Conservation (phyloP, 345 rosid species). For the Salix purpurea region DNA sequence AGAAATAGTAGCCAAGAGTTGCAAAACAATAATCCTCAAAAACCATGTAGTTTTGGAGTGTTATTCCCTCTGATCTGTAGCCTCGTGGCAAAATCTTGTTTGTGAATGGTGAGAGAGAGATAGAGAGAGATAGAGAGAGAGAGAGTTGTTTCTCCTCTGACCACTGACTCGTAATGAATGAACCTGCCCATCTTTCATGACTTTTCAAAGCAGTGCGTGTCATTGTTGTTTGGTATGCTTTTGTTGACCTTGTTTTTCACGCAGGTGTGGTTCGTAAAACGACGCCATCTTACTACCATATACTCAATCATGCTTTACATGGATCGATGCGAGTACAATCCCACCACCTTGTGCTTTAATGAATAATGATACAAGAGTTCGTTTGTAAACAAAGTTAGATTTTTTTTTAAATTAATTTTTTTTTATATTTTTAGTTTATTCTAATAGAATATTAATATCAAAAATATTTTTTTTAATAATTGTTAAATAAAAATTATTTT, state of each 20-base stretch:
- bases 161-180: slow-evolving; percentile 18
- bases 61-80: not conserved
- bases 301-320: not conserved
- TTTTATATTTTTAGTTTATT: no score
- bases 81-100: not conserved
- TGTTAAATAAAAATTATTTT: no score
- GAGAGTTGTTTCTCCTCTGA: not conserved
- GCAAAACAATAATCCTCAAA: not conserved
- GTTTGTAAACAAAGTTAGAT: no score
- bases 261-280: not conserved
- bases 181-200: slow-evolving; percentile 24
- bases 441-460: no score
- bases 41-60: slow-evolving; percentile 3
- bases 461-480: no score
- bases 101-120: not conserved
- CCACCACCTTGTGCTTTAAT: no score
- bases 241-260: slow-evolving; percentile 13
- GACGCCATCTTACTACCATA: not conserved
- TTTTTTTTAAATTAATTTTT: no score
- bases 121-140: slow-evolving; percentile 19
- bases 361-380: no score
- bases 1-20: not conserved
- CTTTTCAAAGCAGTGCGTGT: slow-evolving; percentile 9
- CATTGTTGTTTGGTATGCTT: not conserved
- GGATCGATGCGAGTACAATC: not conserved